Conservation (phyloP, 225 moss, liverwort and hornwort genomes). For the Pseudoscleropodium purum region DNA sequence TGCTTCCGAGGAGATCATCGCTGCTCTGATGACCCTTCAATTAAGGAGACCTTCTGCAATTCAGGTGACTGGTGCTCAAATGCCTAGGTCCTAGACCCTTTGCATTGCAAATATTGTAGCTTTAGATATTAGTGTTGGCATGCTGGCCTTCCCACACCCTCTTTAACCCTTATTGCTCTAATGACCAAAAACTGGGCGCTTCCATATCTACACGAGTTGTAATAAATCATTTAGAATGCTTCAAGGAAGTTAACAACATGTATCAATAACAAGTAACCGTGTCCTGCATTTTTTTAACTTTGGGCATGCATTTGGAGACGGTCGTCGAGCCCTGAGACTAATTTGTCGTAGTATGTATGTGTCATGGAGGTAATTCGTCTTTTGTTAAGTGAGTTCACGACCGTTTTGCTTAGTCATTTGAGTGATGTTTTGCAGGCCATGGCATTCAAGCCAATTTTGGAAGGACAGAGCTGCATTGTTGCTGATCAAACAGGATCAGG, state of each 20-base stretch:
- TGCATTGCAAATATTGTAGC: background rate
- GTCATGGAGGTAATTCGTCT: background rate
- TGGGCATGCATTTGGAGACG: background rate
- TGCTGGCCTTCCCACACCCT: background rate
- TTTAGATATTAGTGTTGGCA: background rate
- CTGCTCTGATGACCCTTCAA: conserved; percentile 58
- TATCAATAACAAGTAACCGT: background rate
- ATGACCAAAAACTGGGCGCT: background rate
- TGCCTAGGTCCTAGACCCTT: background rate
- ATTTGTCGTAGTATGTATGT: background rate
- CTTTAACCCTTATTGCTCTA: background rate
- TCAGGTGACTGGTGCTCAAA: conserved; percentile 43
- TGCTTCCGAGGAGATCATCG: conserved; percentile 59
- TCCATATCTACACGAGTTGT: background rate
- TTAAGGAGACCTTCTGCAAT: conserved; percentile 84
- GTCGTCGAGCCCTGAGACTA: background rate
- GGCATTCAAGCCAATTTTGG: conserved; percentile 71
- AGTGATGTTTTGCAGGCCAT: conserved; percentile 54
- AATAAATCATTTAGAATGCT: background rate
- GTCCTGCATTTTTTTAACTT: background rate
- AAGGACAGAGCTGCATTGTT: conserved; percentile 87
- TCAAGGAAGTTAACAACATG: background rate
- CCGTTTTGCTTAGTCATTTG: background rate
- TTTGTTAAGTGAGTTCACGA: background rate
- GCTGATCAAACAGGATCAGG: conserved; percentile 98